Percentiles rank a stretch among this genome's conserved stretches.
These are phyloP conservation scores for Amauroascus niger DNA, from an alignment of 2,329 filamentous ascomycete species.

Conservation along the genomic window DNA sequence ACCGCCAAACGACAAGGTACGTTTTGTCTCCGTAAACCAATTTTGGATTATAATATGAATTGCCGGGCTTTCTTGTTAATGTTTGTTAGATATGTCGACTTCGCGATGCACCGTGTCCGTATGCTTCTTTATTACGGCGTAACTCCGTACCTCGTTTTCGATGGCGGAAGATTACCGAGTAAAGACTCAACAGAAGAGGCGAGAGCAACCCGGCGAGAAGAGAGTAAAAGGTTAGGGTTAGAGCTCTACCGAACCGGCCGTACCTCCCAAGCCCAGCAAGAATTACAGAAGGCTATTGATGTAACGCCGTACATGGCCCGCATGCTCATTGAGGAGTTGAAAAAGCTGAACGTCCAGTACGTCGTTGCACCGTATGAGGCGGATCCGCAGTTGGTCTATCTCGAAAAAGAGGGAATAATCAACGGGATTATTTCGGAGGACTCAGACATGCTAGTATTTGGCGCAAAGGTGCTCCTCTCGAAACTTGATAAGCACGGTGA, in stretches of 20 bases:
- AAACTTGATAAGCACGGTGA: conserved; percentile 92
- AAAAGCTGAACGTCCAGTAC: conserved; percentile 67
- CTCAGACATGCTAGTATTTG: conserved; percentile 91
- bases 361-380: conserved; percentile 96
- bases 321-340: conserved; percentile 82
- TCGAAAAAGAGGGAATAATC: conserved; percentile 76
- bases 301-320: conserved; percentile 94
- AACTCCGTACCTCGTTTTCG: conserved; percentile 90
- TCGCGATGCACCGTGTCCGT: conserved; percentile 76
- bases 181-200: conserved; percentile 79
- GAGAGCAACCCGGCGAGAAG: conserved; percentile 62
- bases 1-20: conserved; percentile 78
- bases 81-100: conserved; percentile 68
- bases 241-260: conserved; percentile 77
- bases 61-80: not conserved
- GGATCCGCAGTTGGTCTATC: conserved; percentile 89
- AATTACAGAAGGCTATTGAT: conserved; percentile 91
- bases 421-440: conserved; percentile 89
- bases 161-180: conserved; percentile 89
- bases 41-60: not conserved
- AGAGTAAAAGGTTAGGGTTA: conserved; percentile 64
- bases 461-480: conserved; percentile 78
- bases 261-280: conserved; percentile 64
- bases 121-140: conserved; percentile 93
- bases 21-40: conserved; percentile 24